Base-by-base conservation (phyloP, 2,329 filamentous ascomycete genomes). In the Penicillium sp. region DNA sequence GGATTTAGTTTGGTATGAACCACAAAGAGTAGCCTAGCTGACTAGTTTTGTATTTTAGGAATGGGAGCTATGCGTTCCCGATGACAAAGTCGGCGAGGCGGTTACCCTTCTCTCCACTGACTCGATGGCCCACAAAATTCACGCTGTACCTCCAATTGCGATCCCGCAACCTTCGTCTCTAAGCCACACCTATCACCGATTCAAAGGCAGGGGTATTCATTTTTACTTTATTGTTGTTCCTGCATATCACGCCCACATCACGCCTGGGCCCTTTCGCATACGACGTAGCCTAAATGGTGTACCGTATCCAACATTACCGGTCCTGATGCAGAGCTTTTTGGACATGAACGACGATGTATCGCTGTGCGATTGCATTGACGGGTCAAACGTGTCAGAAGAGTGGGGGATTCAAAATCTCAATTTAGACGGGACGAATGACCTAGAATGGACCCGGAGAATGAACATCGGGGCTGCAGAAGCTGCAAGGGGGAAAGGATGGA, bases 321-420 rank as follows among this genome's bases (percentile, higher is more conserved):
- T 65, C 22, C 61, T 67, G 47, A 64, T 69, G 61, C 66, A 70
- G 44, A 68, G 67, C 44, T 69, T 61, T 52, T 55, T 70, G 52
- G 67, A 70, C 27, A 70, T 60, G 53, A 61, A 62, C 49, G 61
- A 66, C 48, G 63, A 66, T 54, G 60, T 68, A 43, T 59, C 64
- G 44, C 63, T 70, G 29, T 66, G 63, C 47, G 67, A 70, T 63
- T 60, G 67, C 50, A 68, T 70, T 55, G 67, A 70, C 53, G 66
- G 66, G 44, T 65, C 63, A n/a, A 64, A 69, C 60, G 59, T 69
- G 50, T 68, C 65, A 11, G 67, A 70, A 56, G 62, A 67, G 60
- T 70, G 67, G 67, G 67, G 68, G 24, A 56, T 59, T 35, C 48
- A 61, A 37, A 61, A 70, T 53, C 62, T 70, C 41, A 49, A 64